Evolutionary conservation across 805 yeast genomes (phyloP), one percentile per base, ranked within the genome.

Genomic region (Candida chilensis): DNA sequence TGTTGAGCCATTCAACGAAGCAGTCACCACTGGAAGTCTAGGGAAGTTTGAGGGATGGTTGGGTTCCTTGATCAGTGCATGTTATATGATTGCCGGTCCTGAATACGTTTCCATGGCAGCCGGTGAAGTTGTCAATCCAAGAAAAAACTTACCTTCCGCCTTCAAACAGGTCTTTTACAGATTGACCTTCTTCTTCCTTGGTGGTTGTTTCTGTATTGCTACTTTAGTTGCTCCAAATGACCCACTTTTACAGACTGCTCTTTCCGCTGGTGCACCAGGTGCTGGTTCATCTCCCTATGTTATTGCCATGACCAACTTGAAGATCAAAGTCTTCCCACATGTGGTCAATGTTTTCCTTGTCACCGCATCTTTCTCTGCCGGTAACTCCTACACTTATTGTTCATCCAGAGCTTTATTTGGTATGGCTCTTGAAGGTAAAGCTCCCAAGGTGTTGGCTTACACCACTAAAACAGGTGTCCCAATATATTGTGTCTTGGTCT

Each of bases 81-180:
- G 81, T 17, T 85, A 79, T 49, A 80, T 92, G 12, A 75, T 82
- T 39, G 84, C 84, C 3, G 95, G 94, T 0, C 94, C 95, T 2
- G 95, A 86, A 52, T 81, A 82, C 42, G 71, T 86, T 20, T 69
- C 90, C 2, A 78, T 82, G 82, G 74, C 84, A 20, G 94, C 94
- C 3, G 86, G 94, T 28, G 95, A 86, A 49, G 74, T 84, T 3
- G 58, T 67, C 20, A 63, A 75, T 40, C 94, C 94, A 7, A 67
- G 90, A 31, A 69, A 69, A 32, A 74, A 74, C 5, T 57, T 86
- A 47, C 87, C 92, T n/a, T 66, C 65, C 19, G 95, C 94, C 0
- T 83, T 78, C 60, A 78, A 73, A 39, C 80, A 79, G 33, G 85
- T 85, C 12, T 75, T 83, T 36, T 65, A 66, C 44, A 66, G 95